phyloP scores from a whole-genome alignment of 768 basidiomycete species.

The Glaciozyma martinii region DNA sequence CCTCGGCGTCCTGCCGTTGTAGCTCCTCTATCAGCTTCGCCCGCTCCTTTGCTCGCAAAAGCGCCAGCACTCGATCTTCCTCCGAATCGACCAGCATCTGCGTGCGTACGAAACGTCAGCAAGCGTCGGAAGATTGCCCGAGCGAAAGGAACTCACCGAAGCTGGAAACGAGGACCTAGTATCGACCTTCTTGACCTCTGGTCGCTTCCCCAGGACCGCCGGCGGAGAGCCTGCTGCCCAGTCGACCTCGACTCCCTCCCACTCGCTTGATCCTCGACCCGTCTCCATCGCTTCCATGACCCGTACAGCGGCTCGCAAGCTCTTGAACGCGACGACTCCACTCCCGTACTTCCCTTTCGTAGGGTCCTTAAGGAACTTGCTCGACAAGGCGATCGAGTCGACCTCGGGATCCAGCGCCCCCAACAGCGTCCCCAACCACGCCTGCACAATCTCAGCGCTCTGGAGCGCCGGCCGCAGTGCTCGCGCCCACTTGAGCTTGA shows the following conservation, averaged over 20 bases:
- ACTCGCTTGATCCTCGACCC: constrained; percentile 1
- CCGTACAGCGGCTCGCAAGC: constrained; percentile 18
- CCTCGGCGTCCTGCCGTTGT: neutral
- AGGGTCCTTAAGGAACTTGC: neutral
- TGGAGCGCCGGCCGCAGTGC: constrained; percentile 7
- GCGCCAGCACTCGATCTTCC: constrained; percentile 21
- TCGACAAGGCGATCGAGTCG: neutral
- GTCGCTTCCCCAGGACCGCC: neutral
- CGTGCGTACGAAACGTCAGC: neutral
- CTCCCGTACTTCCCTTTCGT: constrained; percentile 23
- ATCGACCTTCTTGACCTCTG: neutral
- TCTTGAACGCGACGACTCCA: constrained; percentile 25
- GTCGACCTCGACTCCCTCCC: constrained; percentile 28
- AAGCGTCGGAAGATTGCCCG: no score
- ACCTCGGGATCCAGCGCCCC: neutral
- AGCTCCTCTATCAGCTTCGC: constrained; percentile 32
- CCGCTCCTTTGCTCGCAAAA: constrained; percentile 26
- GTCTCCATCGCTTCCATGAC: constrained; percentile 12
- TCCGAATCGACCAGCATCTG: constrained; percentile 14
- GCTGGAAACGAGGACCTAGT: neutral
- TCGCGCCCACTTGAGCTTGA: constrained; percentile 31
- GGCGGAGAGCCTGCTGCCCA: constrained; percentile 30
- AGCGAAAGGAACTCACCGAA: constrained; percentile 5
- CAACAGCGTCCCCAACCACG: neutral
- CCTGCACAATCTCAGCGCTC: neutral